Conservation (phyloP, 495 filamentous ascomycete genomes). For the Hypoxylon lenormandii region DNA sequence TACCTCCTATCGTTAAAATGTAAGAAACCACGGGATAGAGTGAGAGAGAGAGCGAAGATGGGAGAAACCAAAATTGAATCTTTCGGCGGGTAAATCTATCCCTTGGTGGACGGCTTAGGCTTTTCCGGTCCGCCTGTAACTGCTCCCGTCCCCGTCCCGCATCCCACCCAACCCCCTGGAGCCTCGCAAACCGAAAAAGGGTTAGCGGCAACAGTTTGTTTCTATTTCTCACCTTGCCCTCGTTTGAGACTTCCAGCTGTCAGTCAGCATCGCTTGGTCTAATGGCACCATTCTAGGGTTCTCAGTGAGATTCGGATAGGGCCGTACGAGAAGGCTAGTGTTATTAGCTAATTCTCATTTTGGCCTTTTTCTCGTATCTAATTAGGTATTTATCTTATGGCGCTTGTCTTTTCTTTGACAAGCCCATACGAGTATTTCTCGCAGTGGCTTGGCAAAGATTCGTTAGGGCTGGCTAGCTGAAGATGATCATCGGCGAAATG, state of each 20-base stretch:
- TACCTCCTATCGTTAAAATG: no score
- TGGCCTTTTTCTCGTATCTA: neutral
- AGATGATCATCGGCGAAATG: no score
- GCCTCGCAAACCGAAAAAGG: slow-evolving; percentile 1
- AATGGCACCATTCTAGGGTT: slow-evolving; percentile 1
- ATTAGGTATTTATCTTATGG: neutral
- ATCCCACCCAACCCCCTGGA: neutral
- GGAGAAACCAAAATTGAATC: no score
- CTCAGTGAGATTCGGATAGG: slow-evolving; percentile 12
- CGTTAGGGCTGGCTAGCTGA: slow-evolving; percentile 3
- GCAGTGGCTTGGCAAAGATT: slow-evolving; percentile 19
- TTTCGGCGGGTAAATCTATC: neutral
- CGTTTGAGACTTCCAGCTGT: slow-evolving; percentile 3
- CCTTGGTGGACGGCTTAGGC: neutral
- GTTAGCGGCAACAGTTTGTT: slow-evolving; percentile 8
- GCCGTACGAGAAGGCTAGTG: slow-evolving; percentile 30
- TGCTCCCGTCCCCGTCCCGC: slow-evolving; percentile 6
- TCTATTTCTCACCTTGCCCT: slow-evolving; percentile 25
- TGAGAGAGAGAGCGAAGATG: no score
- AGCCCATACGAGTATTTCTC: slow-evolving; percentile 4
- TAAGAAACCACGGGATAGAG: no score
- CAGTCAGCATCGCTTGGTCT: no score
- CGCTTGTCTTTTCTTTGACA: neutral
- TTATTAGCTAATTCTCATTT: slow-evolving; percentile 2
- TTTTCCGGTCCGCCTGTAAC: slow-evolving; percentile 7